Base-by-base conservation (phyloP, 495 filamentous ascomycete species). In the Aspergillus cavernicola region DNA sequence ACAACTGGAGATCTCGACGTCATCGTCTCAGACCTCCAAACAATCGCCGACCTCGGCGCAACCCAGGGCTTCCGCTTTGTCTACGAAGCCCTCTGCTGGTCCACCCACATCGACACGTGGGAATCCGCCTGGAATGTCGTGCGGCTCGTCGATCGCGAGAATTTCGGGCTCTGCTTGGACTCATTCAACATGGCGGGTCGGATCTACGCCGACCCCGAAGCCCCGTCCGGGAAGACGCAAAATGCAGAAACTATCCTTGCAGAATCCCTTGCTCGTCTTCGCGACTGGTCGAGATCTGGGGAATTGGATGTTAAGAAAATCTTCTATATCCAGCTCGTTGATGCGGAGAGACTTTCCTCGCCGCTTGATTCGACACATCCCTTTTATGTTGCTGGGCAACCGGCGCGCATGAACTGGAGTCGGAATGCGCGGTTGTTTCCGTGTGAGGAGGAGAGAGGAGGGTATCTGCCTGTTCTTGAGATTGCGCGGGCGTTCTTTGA, bases 141-240 rank as follows among this genome's bases (percentile, higher is more conserved):
- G 0, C 60, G 73, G 43, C 66, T 63, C 15, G 86, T 90, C 33
- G 67, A 90, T 62, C 69, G 87, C 4, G 73, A 77, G 13, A 92
- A 91, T 67, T 88, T 92, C 56, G 89, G 88, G 9, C 70, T 89
- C 47, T 90, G 87, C 67, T 75, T 92, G 13, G 88, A 92, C 69
- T 88, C 85, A 0, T 93, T 88, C 67, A 89, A 93, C 69, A 88
- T 91, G 38, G 84, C 85, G 0, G 88, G 81, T 1, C 73, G 85
- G 29, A 79, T 89, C 20, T 93, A 84, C 58, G 88, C 85, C 1
- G 87, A 93, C 56, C 86, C 86, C 0, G 69, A 83, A 1, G 58
- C 69, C 1, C 57, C 73, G 6, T 62, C 72, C 0, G 85, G 88
- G 2, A 70, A 71, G 24, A 80, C 75, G 0, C 62, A 71, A 10